These are phyloP conservation scores for Candida namnaoensis DNA, from an alignment of 805 yeast species.

Conservation along the genomic window DNA sequence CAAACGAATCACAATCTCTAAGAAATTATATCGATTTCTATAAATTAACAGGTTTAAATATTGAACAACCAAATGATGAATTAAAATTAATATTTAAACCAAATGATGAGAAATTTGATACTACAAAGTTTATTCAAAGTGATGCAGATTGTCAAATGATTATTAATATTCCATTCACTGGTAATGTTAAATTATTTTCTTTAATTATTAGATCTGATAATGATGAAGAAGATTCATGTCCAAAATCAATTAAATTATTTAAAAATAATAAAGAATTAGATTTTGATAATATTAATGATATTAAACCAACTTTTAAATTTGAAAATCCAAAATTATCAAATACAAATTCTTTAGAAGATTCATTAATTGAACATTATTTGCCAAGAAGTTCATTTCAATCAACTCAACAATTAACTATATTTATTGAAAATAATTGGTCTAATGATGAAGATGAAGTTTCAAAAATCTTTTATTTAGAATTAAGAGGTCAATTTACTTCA, in stretches of 20 bases:
- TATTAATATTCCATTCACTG: slow-evolving; percentile 72
- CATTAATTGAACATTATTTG: slow-evolving; percentile 73
- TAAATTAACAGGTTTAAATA: slow-evolving; percentile 56
- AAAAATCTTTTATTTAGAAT: slow-evolving; percentile 60
- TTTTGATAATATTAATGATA: slow-evolving; percentile 49
- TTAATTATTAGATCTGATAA: slow-evolving; percentile 60
- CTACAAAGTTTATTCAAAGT: slow-evolving; percentile 40
- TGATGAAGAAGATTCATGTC: slow-evolving; percentile 43
- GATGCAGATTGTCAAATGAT: slow-evolving; percentile 82
- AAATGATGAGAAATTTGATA: slow-evolving; percentile 37
- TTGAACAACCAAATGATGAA: slow-evolving; percentile 43
- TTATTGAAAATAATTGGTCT: slow-evolving; percentile 58
- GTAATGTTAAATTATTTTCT: slow-evolving; percentile 66
- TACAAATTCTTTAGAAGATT: slow-evolving; percentile 28
- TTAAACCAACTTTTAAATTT: slow-evolving; percentile 40
- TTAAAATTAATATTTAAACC: slow-evolving; percentile 36
- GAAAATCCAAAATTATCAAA: slow-evolving; percentile 43
- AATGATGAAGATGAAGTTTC: slow-evolving; percentile 52
- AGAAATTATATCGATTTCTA: slow-evolving; percentile 49
- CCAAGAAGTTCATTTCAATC: slow-evolving; percentile 72
- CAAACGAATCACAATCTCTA: slow-evolving; percentile 62
- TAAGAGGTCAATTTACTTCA: slow-evolving; percentile 60
- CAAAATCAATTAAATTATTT: slow-evolving; percentile 58
- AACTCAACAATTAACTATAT: slow-evolving; percentile 56
- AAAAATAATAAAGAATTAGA: slow-evolving; percentile 68